Conservation (phyloP, 1,139 yeast species). For the Geotrichum aggregatum region DNA sequence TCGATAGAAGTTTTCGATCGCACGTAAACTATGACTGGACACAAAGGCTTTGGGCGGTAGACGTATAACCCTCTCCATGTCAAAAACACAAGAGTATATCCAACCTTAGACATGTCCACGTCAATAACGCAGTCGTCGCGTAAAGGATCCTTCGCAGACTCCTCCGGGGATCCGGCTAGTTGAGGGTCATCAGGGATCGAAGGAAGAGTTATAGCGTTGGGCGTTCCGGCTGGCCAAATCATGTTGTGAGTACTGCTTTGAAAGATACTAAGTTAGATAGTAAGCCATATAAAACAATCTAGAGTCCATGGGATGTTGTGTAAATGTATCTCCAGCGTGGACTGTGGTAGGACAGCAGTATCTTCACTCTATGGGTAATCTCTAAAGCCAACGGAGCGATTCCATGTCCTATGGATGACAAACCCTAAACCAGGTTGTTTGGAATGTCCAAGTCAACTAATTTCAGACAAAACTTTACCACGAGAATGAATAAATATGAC, state of each 20-base stretch:
- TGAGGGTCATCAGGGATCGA: slow-evolving; percentile 14
- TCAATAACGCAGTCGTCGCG: slow-evolving; percentile 22
- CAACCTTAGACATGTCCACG: slow-evolving; percentile 25
- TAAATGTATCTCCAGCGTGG: too few relatives aligned
- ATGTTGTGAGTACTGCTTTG: slow-evolving; percentile 5
- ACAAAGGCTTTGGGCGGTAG: slow-evolving; percentile 32
- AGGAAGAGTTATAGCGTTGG: slow-evolving; percentile 20
- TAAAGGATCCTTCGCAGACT: slow-evolving; percentile 16
- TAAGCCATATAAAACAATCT: too few relatives aligned
- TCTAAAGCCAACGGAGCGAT: too few relatives aligned
- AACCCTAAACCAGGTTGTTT: too few relatives aligned
- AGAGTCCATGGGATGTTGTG: too few relatives aligned
- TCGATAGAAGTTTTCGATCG: slow-evolving; percentile 33
- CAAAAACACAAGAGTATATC: slow-evolving; percentile 24
- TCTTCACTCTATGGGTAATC: too few relatives aligned
- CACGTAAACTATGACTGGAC: slow-evolving; percentile 37
- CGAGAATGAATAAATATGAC: not conserved
- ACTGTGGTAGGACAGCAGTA: too few relatives aligned
- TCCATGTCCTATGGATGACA: too few relatives aligned
- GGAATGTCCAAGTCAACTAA: too few relatives aligned
- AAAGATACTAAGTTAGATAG: not conserved
- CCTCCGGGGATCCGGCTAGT: slow-evolving; percentile 16
- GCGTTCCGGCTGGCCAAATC: slow-evolving; percentile 24
- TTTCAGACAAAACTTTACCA: too few relatives aligned
- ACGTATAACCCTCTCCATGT: slow-evolving; percentile 28